Evolutionary conservation across 106 monocot genomes (phyloP).

Genomic region (Allium cepa): DNA sequence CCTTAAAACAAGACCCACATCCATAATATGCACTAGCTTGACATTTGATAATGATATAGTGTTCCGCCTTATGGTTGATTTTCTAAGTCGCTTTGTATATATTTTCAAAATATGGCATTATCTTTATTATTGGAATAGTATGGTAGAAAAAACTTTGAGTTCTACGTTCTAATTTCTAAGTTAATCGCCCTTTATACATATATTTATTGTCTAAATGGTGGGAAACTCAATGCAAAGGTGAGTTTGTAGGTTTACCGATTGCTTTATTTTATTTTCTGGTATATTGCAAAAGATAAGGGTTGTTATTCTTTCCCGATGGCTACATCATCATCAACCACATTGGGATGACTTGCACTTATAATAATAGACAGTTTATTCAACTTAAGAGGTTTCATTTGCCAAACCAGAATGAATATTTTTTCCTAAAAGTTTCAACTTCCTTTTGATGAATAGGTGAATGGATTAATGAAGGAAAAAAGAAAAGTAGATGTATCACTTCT

Average conservation of each 20-base stretch:
- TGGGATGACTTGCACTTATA: not conserved
- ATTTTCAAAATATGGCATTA: too few relatives aligned
- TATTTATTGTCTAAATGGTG: conserved; percentile 31
- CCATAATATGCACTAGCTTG: too few relatives aligned
- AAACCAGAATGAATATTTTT: not conserved
- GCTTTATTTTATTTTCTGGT: not conserved
- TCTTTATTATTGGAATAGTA: too few relatives aligned
- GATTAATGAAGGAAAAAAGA: not conserved
- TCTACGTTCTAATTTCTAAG: conserved; percentile 4
- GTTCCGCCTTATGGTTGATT: too few relatives aligned
- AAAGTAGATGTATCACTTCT: too few relatives aligned
- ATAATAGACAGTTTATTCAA: not conserved
- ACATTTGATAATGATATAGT: too few relatives aligned
- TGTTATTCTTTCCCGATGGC: too few relatives aligned
- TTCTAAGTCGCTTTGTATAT: too few relatives aligned
- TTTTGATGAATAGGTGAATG: not conserved
- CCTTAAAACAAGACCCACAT: too few relatives aligned
- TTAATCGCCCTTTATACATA: conserved; percentile 8
- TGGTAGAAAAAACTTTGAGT: too few relatives aligned
- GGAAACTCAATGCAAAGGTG: conserved; percentile 38
- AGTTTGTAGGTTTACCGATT: not conserved
- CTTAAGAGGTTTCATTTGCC: not conserved
- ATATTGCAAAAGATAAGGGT: not conserved
- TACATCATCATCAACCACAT: not conserved
- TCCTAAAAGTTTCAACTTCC: not conserved